phyloP scores from a whole-genome alignment of 176 grass and related monocot species.

The Secale cereale region DNA sequence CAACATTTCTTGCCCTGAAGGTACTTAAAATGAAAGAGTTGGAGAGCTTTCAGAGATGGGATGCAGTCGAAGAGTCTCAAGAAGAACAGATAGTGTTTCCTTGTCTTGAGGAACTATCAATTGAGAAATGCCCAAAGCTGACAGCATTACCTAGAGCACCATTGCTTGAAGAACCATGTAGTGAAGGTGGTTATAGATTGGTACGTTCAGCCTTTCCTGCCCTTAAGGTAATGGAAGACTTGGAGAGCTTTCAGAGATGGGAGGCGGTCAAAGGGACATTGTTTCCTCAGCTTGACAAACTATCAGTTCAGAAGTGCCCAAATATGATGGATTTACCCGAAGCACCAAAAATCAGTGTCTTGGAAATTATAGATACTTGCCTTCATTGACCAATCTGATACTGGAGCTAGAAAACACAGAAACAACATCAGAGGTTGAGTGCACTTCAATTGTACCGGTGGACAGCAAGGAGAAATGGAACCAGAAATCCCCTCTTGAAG shows the following conservation, averaged over 20 bases:
- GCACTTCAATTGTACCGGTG: neutral
- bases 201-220: too few species aligned
- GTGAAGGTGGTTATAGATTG: neutral
- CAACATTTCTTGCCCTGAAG: too few species aligned
- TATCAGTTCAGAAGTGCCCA: fast-evolving
- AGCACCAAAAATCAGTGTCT: neutral
- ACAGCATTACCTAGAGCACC: too few species aligned
- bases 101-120: too few species aligned
- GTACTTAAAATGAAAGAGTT: too few species aligned
- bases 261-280: too few species aligned
- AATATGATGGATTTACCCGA: neutral
- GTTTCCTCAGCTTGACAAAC: neutral
- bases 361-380: neutral
- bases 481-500: neutral
- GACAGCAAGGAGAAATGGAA: neutral
- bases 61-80: fast-evolving
- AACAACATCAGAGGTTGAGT: neutral
- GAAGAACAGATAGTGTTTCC: too few species aligned
- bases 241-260: too few species aligned
- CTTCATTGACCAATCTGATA: neutral
- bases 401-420: fast-evolving
- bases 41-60: too few species aligned
- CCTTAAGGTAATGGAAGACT: too few species aligned
- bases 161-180: too few species aligned
- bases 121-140: fast-evolving